Evolutionary conservation across 352 stramenopile species (phyloP).

Genomic region (Globisporangium okanoganense): DNA sequence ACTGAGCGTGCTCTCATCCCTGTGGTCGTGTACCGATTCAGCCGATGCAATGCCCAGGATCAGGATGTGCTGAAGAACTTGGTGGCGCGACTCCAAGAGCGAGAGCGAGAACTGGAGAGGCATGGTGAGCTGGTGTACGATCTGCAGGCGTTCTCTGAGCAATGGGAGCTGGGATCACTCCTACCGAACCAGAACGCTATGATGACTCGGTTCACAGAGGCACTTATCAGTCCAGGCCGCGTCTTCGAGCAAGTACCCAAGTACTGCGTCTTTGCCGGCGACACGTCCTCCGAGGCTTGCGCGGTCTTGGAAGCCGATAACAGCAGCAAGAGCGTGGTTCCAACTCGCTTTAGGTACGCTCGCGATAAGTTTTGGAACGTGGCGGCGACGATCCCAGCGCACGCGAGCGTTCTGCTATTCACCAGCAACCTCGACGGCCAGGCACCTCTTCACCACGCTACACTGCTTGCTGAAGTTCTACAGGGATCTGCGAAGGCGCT

Average conservation of each 20-base stretch:
- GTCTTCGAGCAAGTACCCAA: conserved; percentile 35
- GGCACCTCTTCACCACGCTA: not conserved
- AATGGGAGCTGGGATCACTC: conserved; percentile 47
- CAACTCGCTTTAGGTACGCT: conserved; percentile 14
- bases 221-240: conserved; percentile 36
- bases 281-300: conserved; percentile 7
- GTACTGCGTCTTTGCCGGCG: conserved; percentile 54
- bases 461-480: not conserved
- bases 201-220: conserved; percentile 32
- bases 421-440: conserved; percentile 16
- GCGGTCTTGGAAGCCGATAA: not conserved
- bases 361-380: conserved; percentile 29
- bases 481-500: conserved; percentile 6
- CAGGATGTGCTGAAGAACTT: conserved; percentile 35
- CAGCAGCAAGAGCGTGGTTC: not conserved
- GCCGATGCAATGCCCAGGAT: conserved; percentile 45
- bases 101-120: not conserved
- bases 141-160: conserved; percentile 64
- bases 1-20: conserved; percentile 52
- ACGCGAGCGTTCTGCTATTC: conserved; percentile 20
- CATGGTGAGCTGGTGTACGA: conserved; percentile 31
- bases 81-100: conserved; percentile 20
- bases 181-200: conserved; percentile 35
- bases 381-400: conserved; percentile 15
- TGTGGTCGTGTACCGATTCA: conserved; percentile 42